Evolutionary conservation across 352 stramenopile genomes (phyloP).

Genomic region (Phytophthora fragariaefolia): DNA sequence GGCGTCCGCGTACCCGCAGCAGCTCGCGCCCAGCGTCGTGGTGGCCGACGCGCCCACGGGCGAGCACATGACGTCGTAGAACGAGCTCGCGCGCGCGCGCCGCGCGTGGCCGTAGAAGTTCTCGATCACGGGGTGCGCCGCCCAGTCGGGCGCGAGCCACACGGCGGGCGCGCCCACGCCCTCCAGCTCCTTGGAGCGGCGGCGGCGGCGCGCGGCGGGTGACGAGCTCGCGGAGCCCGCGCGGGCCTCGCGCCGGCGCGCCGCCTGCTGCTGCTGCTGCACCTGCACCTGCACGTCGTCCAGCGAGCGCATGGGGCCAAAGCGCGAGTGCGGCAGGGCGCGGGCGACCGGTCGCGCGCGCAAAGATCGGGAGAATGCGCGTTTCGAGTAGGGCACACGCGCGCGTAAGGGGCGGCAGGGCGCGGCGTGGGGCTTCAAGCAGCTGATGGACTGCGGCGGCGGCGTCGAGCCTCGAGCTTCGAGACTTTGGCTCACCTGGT

Average conservation of each 20-base stretch:
- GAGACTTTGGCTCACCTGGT: not conserved
- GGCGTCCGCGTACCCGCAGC: constrained; percentile 51
- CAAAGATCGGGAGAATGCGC: too few species aligned
- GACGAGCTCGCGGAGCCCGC: constrained; percentile 1
- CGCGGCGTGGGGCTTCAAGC: not conserved
- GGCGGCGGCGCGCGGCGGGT: constrained; percentile 13
- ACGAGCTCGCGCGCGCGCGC: constrained; percentile 66
- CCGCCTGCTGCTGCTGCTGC: not conserved
- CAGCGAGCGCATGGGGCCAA: constrained; percentile 19
- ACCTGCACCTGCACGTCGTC: constrained; percentile 25
- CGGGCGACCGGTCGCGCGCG: constrained; percentile 25
- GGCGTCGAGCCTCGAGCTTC: too few species aligned
- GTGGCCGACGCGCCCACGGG: constrained; percentile 62
- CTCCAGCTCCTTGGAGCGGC: constrained; percentile 22
- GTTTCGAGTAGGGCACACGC: not conserved
- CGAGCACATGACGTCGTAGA: constrained; percentile 85
- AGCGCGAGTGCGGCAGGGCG: constrained; percentile 7
- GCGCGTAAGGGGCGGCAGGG: not conserved
- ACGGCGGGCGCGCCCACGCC: constrained; percentile 57
- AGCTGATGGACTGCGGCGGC: too few species aligned
- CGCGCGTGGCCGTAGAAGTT: constrained; percentile 73
- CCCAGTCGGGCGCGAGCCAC: constrained; percentile 79
- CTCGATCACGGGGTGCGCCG: constrained; percentile 77
- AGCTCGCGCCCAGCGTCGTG: constrained; percentile 67
- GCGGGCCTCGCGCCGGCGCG: constrained; percentile 5